A percentile compares a stretch with the other conserved stretches of the same genome.
Conservation (phyloP, 2,329 filamentous ascomycete genomes). For the Sporothrix curviconia region DNA sequence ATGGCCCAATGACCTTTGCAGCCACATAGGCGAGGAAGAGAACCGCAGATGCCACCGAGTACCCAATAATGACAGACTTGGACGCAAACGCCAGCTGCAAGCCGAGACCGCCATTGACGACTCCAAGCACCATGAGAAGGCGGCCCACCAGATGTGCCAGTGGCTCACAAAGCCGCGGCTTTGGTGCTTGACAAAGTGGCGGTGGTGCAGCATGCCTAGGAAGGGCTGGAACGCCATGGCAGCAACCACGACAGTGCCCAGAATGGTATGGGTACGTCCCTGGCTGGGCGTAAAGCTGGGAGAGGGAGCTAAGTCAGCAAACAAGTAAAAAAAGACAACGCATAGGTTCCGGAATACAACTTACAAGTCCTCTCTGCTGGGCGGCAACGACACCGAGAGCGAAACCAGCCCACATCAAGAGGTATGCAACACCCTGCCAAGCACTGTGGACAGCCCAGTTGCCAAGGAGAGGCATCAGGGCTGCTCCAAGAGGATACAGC, state of each 20-base stretch:
- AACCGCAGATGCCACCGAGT: conserved; percentile 48
- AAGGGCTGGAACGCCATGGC: conserved; percentile 53
- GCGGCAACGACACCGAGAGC: conserved; percentile 48
- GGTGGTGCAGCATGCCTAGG: conserved; percentile 53
- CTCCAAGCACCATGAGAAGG: conserved; percentile 48
- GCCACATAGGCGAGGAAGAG: conserved; percentile 40
- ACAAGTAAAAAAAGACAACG: not conserved
- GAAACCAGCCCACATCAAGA: conserved; percentile 55
- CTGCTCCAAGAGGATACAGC: conserved; percentile 54
- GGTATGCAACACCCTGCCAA: conserved; percentile 48
- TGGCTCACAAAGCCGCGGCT: conserved; percentile 46
- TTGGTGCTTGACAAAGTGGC: conserved; percentile 41
- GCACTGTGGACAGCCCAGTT: conserved; percentile 52
- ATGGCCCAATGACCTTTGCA: conserved; percentile 23
- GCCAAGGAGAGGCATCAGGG: conserved; percentile 53
- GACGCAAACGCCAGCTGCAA: conserved; percentile 41
- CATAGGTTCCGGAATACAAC: conserved; percentile 22
- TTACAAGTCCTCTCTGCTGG: conserved; percentile 35
- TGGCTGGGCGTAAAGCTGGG: conserved; percentile 39
- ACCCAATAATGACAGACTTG: conserved; percentile 42
- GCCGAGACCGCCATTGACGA: conserved; percentile 59
- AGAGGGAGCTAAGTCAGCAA: not conserved
- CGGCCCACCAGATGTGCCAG: conserved; percentile 57
- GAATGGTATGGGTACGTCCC: conserved; percentile 44
- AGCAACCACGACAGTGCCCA: conserved; percentile 49